Conservation (phyloP, 768 basidiomycete species). For the Neoboletus magnificus region DNA sequence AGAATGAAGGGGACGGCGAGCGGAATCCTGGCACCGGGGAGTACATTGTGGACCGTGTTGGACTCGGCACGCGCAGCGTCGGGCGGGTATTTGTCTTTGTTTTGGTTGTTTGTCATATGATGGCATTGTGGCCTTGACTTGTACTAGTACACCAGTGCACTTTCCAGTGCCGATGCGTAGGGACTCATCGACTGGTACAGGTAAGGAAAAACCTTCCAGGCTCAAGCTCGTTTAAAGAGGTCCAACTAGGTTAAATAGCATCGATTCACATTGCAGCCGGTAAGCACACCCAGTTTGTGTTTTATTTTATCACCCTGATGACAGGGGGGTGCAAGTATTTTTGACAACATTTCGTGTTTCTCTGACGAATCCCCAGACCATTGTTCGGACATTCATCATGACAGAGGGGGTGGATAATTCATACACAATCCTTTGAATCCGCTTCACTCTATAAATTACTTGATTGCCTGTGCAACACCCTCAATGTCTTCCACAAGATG, state of each 20-base stretch:
- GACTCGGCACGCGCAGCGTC: not conserved
- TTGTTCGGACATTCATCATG: not conserved
- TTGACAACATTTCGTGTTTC: not conserved
- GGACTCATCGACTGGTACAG: not conserved
- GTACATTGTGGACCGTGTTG: slow-evolving; percentile 28
- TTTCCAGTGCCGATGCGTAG: not conserved
- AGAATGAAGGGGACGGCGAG: slow-evolving; percentile 40
- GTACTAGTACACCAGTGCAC: no score
- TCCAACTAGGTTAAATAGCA: no score
- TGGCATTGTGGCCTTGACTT: no score
- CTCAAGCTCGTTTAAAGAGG: not conserved
- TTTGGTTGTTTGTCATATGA: no score
- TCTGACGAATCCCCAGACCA: not conserved
- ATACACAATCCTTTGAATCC: not conserved
- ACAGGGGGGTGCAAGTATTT: no score
- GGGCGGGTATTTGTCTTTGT: slow-evolving; percentile 19
- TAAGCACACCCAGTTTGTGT: not conserved
- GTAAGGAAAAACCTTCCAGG: not conserved
- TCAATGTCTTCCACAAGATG: slow-evolving; percentile 7
- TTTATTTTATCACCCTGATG: not conserved
- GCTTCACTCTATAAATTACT: not conserved
- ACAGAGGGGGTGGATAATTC: not conserved
- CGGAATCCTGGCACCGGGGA: slow-evolving; percentile 39
- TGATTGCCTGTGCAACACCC: slow-evolving; percentile 1
- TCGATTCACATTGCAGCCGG: no score